Evolutionary conservation across 2,329 filamentous ascomycete genomes (phyloP).

Genomic region (Sclerotinia spermophila): DNA sequence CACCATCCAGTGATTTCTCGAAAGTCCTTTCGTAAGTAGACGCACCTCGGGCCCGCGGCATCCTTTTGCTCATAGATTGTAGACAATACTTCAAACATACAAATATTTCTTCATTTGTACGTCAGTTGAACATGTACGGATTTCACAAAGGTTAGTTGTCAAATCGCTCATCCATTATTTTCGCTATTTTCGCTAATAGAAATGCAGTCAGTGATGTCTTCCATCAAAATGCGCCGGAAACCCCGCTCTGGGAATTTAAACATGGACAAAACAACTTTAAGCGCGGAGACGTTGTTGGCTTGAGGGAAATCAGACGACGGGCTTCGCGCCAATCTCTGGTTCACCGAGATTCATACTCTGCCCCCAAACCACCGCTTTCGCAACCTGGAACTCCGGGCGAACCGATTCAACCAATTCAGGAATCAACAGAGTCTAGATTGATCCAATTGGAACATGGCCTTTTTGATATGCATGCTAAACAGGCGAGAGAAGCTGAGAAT

Average conservation of each 20-base stretch:
- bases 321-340: slow-evolving; percentile 91
- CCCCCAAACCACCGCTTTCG: slow-evolving; percentile 67
- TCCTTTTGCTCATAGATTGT: slow-evolving; percentile 24
- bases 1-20: slow-evolving; percentile 92
- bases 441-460: slow-evolving; percentile 74
- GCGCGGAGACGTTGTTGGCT: slow-evolving; percentile 81
- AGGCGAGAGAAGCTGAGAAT: slow-evolving; percentile 80
- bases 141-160: slow-evolving; percentile 84
- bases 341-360: slow-evolving; percentile 82
- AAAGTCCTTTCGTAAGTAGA: slow-evolving; percentile 88
- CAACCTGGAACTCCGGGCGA: slow-evolving; percentile 85
- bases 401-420: slow-evolving; percentile 65
- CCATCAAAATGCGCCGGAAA: slow-evolving; percentile 89
- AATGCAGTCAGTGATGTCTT: slow-evolving; percentile 90
- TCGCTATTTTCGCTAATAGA: slow-evolving; percentile 19
- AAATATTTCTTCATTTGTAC: slow-evolving; percentile 97
- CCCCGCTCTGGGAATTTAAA: slow-evolving; percentile 97
- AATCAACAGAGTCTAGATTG: slow-evolving; percentile 73
- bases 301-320: slow-evolving; percentile 92
- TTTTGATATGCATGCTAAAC: slow-evolving; percentile 72
- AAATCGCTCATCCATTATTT: slow-evolving; percentile 25
- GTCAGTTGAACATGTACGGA: slow-evolving; percentile 98
- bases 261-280: slow-evolving; percentile 98
- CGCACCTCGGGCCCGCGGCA: slow-evolving; percentile 14
- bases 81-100: slow-evolving; percentile 99